Evolutionary conservation across 176 grass and related monocot genomes (phyloP).

Genomic region (Thinopyrum elongatum): DNA sequence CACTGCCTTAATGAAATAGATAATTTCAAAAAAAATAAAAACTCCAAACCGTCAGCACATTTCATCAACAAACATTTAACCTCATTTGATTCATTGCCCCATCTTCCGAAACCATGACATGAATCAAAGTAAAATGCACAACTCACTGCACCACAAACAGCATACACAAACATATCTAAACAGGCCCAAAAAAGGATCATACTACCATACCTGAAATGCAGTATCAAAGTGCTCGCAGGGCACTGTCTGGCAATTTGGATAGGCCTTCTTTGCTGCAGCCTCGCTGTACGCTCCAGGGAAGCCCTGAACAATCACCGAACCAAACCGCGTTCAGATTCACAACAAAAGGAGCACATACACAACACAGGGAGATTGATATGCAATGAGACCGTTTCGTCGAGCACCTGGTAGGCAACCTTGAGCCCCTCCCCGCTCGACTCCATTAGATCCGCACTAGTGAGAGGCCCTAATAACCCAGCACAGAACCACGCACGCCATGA

Average conservation of each 20-base stretch:
- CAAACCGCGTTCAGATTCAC: neutral
- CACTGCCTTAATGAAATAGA: no score
- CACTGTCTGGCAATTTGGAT: constrained; percentile 79
- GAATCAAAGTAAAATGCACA: neutral
- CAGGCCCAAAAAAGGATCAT: neutral
- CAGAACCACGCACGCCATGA: neutral
- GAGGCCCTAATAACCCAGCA: constrained; percentile 29
- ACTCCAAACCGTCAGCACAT: neutral
- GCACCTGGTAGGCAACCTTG: constrained; percentile 80
- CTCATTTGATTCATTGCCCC: neutral
- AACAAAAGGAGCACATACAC: neutral
- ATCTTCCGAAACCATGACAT: neutral
- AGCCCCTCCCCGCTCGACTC: constrained; percentile 39
- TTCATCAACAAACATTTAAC: neutral
- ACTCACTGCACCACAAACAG: neutral
- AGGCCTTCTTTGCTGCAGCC: constrained; percentile 80
- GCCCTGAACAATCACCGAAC: constrained; percentile 44
- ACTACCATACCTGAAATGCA: constrained; percentile 58
- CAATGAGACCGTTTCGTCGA: constrained; percentile 24
- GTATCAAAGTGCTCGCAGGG: constrained; percentile 88
- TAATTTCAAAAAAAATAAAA: no score
- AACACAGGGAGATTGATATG: neutral
- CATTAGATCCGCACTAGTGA: constrained; percentile 46
- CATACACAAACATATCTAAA: neutral
- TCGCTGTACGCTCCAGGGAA: constrained; percentile 83